Evolutionary conservation across 768 basidiomycete species (phyloP).

Genomic region (Grammothele lineata): DNA sequence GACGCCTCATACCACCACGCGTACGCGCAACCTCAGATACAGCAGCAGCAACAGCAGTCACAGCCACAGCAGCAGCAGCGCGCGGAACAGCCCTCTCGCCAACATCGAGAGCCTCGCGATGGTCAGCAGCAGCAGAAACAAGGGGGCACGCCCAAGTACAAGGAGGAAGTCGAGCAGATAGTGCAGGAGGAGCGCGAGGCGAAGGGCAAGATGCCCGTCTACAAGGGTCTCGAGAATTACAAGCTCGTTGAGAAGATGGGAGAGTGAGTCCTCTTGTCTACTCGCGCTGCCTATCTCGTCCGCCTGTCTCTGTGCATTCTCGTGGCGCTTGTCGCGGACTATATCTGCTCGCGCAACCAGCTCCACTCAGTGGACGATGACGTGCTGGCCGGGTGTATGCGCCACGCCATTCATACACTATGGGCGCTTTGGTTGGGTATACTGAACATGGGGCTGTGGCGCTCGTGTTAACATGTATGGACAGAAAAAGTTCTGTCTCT

Average conservation of each 20-base stretch:
- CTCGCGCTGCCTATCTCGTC: too few relatives aligned
- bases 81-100: conserved; percentile 11
- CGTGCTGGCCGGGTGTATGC: too few relatives aligned
- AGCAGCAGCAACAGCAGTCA: not conserved
- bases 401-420: too few relatives aligned
- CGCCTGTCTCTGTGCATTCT: too few relatives aligned
- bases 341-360: too few relatives aligned
- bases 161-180: conserved; percentile 55
- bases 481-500: too few relatives aligned
- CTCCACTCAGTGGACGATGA: too few relatives aligned
- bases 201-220: conserved; percentile 75
- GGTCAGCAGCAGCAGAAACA: conserved; percentile 30
- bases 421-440: too few relatives aligned
- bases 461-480: too few relatives aligned
- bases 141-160: conserved; percentile 31
- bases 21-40: not conserved
- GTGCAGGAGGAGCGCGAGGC: conserved; percentile 72
- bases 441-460: too few relatives aligned
- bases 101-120: conserved; percentile 22
- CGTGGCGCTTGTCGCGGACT: too few relatives aligned
- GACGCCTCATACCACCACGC: conserved; percentile 12
- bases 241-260: conserved; percentile 84
- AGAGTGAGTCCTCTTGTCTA: conserved; percentile 75
- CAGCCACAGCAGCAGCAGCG: conserved; percentile 11
- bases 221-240: conserved; percentile 81